Base-by-base conservation (phyloP, 2,329 filamentous ascomycete genomes). In the Uncinocarpus reesii region DNA sequence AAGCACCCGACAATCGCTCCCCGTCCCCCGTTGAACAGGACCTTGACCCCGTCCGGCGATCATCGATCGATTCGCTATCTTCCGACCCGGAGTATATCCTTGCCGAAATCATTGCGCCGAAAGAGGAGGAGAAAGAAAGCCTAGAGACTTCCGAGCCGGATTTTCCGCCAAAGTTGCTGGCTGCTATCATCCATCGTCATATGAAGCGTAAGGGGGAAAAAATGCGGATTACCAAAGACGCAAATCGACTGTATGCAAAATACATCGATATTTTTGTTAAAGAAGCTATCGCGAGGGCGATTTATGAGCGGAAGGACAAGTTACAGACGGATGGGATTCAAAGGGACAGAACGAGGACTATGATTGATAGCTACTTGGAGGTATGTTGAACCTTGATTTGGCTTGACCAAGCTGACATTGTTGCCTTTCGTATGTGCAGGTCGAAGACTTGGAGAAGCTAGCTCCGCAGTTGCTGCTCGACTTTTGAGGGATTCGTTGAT, bases 231-330 rank as follows among this genome's bases (percentile, higher is more conserved):
- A 81, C 81, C 6, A 81, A 79, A 57, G 84, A 88, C 59, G 87
- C 87, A 3, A 86, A 89, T 62, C 75, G 71, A 5, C 78, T 88
- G 1, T 77, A 89, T 50, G 83, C 80, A 11, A 87, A 83, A 67
- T 96, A 96, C 63, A 76, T 95, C 65, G 87, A 95, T 65, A 79
- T 90, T 0, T 96, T 95, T 67, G 84, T 95, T 46, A 76, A 84
- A 53, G 90, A 96, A 69, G 86, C 87, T 1, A 80, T 96, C 62
- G 86, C 87, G 13, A 70, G 90, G 60, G 81, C 86, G 32, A 78
- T 81, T 7, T 79, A 80, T 50, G 84, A 86, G 71, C 81, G 83
- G 61, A 71, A 64, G 34, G 67, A 72, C 65, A 64, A 64, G 28
- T 63, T 59, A 58, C 60, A 47, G 58, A 44, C 54, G 59, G 49